Base-by-base conservation (phyloP, 768 basidiomycete species). In the Amanita pseudoporphyria region DNA sequence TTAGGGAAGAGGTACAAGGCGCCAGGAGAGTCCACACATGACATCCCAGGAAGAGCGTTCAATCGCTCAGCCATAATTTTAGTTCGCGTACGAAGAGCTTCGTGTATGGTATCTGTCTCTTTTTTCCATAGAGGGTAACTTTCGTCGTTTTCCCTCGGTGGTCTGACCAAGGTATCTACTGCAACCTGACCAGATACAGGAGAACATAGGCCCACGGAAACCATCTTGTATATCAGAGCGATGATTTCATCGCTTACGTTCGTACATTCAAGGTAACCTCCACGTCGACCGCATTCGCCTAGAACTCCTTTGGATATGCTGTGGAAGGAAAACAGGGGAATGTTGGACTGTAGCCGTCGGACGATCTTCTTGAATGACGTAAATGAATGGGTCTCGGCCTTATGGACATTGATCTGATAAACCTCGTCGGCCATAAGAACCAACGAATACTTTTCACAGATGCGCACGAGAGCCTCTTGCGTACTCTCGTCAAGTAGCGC, bases 381-480 rank as follows among this genome's bases (percentile, higher is more conserved):
- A 77, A 99, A 99, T 0, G 87, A 76, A 63, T 87, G 81, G 1
- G 71, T 71, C 2, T 65, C 60, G 36, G 68, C 71, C 39, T 75
- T 71, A 71, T 94, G 93, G 38, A 98, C 76, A 71, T 98, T 98
- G 57, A 70, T 70, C 67, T 99, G 95, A 74, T 99, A 97, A n/a
- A 99, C 95, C 65, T 99, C 95, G 65, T 99, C 95, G 0, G 95
- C 95, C 55, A 98, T 78, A 44, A 99, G 79, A 18, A 95, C 85
- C 51, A 99, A 81, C 6, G 72, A 71, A 67, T 97, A 72, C 56
- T 86, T 73, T 62, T 93, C 87, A 67, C 92, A 95, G 9, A 98
- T 66, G 22, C 79, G 67, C n/a, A 96, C 80, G 51, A 99, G 76
- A 43, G 76, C 69, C 50, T 74, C 69, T 73, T 92, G 87, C 18